These are phyloP conservation scores for Citrus hindsii DNA, from an alignment of 345 rosid species.

Conservation along the genomic window DNA sequence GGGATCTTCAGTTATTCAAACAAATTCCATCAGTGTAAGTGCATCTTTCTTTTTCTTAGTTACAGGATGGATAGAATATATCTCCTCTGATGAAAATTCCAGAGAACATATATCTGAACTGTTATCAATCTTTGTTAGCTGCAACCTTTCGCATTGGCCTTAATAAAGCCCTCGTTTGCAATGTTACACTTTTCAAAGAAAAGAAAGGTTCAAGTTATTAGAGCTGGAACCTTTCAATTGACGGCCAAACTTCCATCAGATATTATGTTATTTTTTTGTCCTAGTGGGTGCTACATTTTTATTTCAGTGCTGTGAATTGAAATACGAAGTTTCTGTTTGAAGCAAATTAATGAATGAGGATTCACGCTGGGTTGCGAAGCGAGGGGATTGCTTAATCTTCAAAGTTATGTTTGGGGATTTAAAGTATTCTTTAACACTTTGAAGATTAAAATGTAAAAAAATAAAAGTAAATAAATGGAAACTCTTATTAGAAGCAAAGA, in stretches of 20 bases:
- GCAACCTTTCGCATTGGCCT: background rate
- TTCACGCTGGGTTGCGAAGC: background rate
- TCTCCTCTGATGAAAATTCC: background rate
- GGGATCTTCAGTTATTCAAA: slow-evolving; percentile 82
- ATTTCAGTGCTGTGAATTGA: background rate
- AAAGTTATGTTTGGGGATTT: too few relatives aligned
- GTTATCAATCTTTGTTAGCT: background rate
- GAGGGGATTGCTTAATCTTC: too few relatives aligned
- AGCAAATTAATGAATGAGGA: background rate
- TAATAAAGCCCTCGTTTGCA: background rate
- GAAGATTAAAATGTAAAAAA: background rate
- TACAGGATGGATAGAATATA: background rate
- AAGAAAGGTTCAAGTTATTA: background rate
- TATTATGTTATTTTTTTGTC: background rate
- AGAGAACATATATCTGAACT: background rate
- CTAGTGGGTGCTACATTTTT: background rate
- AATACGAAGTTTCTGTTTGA: background rate
- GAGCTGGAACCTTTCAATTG: background rate
- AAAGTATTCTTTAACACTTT: background rate
- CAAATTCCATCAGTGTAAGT: slow-evolving; percentile 69
- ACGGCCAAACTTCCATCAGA: background rate
- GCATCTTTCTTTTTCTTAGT: slow-evolving; percentile 8
- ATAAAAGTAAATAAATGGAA: background rate
- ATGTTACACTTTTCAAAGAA: background rate
- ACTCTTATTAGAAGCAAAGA: background rate